Conservation (phyloP, 2,329 filamentous ascomycete genomes). For the Penicillium glabrum region DNA sequence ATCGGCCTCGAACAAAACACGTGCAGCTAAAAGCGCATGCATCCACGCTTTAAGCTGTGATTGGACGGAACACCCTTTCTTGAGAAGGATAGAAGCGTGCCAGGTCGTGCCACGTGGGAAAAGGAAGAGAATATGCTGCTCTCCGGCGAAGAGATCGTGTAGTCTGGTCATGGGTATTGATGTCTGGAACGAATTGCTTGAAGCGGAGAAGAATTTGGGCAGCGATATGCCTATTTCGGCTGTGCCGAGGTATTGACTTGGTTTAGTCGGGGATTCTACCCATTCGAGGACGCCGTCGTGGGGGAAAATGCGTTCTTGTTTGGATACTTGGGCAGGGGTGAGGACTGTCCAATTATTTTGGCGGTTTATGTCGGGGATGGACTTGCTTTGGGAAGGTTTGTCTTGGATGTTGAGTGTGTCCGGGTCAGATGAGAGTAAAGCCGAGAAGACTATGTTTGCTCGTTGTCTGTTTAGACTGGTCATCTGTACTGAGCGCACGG, state of each 20-base stretch:
- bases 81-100: conserved; percentile 62
- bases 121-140: conserved; percentile 64
- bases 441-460: conserved; percentile 72
- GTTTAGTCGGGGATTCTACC: conserved; percentile 27
- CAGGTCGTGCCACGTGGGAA: conserved; percentile 21
- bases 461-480: conserved; percentile 81
- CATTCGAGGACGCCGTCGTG: conserved; percentile 66
- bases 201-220: conserved; percentile 25
- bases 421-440: conserved; percentile 46
- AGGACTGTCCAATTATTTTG: conserved; percentile 34
- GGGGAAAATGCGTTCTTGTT: conserved; percentile 59
- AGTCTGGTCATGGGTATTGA: conserved; percentile 48
- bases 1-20: conserved; percentile 12
- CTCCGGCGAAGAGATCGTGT: conserved; percentile 50
- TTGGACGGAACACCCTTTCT: conserved; percentile 52
- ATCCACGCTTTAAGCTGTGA: conserved; percentile 63
- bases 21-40: conserved; percentile 56
- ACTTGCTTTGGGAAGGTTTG: neutral
- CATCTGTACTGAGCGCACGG: conserved; percentile 82
- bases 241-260: conserved; percentile 45
- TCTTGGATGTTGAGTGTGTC: conserved; percentile 1
- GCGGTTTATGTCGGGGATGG: neutral
- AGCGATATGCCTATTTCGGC: conserved; percentile 57
- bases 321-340: conserved; percentile 65
- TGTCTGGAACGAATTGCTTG: conserved; percentile 22